These are phyloP conservation scores for Ceratocystis destructans DNA, from an alignment of 2,329 filamentous ascomycete genomes.

Conservation along the genomic window DNA sequence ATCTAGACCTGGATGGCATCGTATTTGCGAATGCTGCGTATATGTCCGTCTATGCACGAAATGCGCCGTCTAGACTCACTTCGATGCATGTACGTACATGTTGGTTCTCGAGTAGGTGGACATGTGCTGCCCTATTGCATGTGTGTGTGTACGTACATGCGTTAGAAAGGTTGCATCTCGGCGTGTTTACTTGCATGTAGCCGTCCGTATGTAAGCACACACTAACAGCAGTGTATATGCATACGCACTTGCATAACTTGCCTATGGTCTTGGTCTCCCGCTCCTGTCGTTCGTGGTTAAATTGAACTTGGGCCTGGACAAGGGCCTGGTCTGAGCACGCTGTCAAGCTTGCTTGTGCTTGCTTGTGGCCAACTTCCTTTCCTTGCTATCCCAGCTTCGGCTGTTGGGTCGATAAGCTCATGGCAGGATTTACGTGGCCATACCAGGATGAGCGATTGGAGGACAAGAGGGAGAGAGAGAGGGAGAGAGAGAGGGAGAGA, in stretches of 20 bases:
- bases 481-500: not conserved
- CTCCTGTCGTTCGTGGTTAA: not conserved
- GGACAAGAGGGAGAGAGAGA: not conserved
- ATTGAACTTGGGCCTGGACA: not conserved
- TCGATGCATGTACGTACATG: too few species aligned
- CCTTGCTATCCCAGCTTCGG: not conserved
- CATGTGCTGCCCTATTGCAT: too few species aligned
- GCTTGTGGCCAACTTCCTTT: not conserved
- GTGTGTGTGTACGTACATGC: not conserved
- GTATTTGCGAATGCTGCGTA: too few species aligned
- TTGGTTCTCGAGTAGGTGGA: too few species aligned
- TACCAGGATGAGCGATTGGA: not conserved
- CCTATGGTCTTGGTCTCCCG: not conserved
- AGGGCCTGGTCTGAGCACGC: not conserved
- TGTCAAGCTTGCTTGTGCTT: not conserved
- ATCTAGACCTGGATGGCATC: too few species aligned
- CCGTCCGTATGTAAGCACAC: not conserved
- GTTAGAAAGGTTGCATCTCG: not conserved
- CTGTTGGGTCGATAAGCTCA: constrained; percentile 4
- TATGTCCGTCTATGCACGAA: too few species aligned
- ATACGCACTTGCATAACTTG: not conserved
- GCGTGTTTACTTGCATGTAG: not conserved
- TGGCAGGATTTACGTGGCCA: not conserved
- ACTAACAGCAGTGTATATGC: not conserved
- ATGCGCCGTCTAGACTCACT: too few species aligned